Base-by-base conservation (phyloP, 176 grass and related monocot genomes). In the Guadua angustifolia region DNA sequence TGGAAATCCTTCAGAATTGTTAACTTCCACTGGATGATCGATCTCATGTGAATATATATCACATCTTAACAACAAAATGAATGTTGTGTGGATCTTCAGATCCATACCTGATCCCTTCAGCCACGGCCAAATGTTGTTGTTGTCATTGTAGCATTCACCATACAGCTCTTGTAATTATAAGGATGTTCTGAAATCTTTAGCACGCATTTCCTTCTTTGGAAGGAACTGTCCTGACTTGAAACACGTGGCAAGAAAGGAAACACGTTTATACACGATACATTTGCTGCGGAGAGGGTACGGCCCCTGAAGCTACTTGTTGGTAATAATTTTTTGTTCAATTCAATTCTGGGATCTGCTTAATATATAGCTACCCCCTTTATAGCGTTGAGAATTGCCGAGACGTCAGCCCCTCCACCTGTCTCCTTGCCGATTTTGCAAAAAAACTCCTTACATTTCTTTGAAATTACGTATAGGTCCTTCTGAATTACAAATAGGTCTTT, bases 121-220 rank as follows among this genome's bases (percentile, higher is more conserved):
- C 52, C 73, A 79, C 3, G 75, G 70, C 61, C 25, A 61, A 55
- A 18, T 84, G 80, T 69, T 63, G 33, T 61, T 74, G 32, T 65
- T 11, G 18, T 51, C 8, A 79, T 55, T 47, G 74, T 87, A 79
- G 68, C 75, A 75, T 64, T 50, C 68, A 51, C 44, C 80, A 71
- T 70, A 90, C 84, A 87, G 26, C 61, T 83, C 75, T 35, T 90
- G 89, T 87, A 87, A 87, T 87, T 90, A 90, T 80, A 80, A 80
- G 61, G 74, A 63, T 84, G 84, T 68, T 79, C 70, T 73, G 4
- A 73, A 69, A 62, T 74, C 71, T 52, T 18, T 79, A 84, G 89
- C 62, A 42, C 80, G 67, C 58, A 74, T 74, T 58, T 73, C 43
- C 71, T 87, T 81, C 69, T 70, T 83, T 78, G 9, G 43, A 75